Percentiles rank a stretch among this genome's conserved stretches.
phyloP scores from a whole-genome alignment of 179 eudicot species.

The Gypsophila paniculata region DNA sequence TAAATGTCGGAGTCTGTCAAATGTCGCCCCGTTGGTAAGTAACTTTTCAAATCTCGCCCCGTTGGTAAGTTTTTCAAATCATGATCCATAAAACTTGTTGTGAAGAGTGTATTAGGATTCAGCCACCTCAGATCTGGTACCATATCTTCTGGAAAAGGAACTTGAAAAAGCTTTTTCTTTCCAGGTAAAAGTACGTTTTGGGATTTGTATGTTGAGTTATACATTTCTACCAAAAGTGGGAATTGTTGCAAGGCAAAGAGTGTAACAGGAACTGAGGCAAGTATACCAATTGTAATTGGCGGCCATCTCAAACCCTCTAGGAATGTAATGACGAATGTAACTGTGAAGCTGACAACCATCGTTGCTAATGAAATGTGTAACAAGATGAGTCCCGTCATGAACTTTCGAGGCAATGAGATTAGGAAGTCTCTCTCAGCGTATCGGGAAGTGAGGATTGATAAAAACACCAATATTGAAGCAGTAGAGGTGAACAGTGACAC shows the following conservation, averaged over 20 bases:
- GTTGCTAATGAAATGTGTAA: constrained; percentile 35
- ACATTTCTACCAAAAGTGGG: constrained; percentile 26
- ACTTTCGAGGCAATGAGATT: constrained; percentile 28
- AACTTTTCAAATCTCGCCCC: too few species aligned
- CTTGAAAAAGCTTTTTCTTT: constrained; percentile 17
- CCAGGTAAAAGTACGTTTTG: constrained; percentile 13
- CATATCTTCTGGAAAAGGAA: not conserved
- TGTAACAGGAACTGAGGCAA: constrained; percentile 23
- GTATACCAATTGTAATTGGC: constrained; percentile 21
- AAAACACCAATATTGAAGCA: constrained; percentile 32
- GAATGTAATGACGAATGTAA: constrained; percentile 26
- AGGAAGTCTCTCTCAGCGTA: constrained; percentile 40
- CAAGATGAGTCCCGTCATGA: constrained; percentile 29
- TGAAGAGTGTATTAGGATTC: too few species aligned
- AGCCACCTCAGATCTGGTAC: too few species aligned
- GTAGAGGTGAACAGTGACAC: not conserved
- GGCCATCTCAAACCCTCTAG: constrained; percentile 18
- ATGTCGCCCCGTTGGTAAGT: too few species aligned
- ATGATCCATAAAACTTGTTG: too few species aligned
- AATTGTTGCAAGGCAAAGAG: constrained; percentile 25
- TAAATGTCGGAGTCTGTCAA: too few species aligned
- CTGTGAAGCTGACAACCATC: constrained; percentile 25
- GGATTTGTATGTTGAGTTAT: constrained; percentile 13
- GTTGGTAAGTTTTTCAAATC: too few species aligned
- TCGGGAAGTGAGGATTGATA: constrained; percentile 38